Percentiles rank a stretch among this genome's conserved stretches.
Conservation (phyloP, 2,329 filamentous ascomycete species). For the Aspergillus sclerotialis region DNA sequence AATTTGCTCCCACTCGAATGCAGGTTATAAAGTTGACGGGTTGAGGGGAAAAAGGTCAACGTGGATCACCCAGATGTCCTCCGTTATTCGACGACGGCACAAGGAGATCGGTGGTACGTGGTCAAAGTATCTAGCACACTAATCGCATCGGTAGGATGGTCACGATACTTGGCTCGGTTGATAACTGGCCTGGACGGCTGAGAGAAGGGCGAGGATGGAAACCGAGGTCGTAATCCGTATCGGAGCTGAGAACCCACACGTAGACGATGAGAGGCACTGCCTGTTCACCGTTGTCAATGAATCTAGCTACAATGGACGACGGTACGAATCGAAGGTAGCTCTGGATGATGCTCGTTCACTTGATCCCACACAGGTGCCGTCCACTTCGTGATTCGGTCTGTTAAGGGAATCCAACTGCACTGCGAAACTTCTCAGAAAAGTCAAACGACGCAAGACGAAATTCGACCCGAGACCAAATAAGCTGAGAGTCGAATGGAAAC, state of each 20-base stretch:
- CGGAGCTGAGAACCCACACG: background rate
- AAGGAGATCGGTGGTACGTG: background rate
- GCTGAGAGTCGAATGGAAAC: slow-evolving; percentile 4
- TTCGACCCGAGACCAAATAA: slow-evolving; percentile 4
- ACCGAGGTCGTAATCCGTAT: background rate
- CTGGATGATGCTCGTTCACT: background rate
- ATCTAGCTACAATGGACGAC: slow-evolving; percentile 1
- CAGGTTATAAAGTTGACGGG: slow-evolving; percentile 2
- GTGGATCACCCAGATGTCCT: slow-evolving; percentile 1
- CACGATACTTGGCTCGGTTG: slow-evolving; percentile 4
- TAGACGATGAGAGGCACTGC: slow-evolving; percentile 12
- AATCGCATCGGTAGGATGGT: slow-evolving; percentile 18
- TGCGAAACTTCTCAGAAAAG: background rate
- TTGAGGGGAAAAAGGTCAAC: background rate
- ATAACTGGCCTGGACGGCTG: slow-evolving; percentile 7
- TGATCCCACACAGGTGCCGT: background rate
- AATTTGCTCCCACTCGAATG: slow-evolving; percentile 13
- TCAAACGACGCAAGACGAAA: background rate
- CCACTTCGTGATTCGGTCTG: background rate
- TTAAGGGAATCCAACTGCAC: background rate
- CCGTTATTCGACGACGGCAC: too few species aligned
- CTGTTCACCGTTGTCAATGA: slow-evolving; percentile 9
- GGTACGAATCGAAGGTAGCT: too few species aligned
- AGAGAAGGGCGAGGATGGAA: slow-evolving; percentile 5
- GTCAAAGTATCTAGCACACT: slow-evolving; percentile 13